Evolutionary conservation across 2,329 filamentous ascomycete genomes (phyloP).

Genomic region (Hansfordia pulvinata): DNA sequence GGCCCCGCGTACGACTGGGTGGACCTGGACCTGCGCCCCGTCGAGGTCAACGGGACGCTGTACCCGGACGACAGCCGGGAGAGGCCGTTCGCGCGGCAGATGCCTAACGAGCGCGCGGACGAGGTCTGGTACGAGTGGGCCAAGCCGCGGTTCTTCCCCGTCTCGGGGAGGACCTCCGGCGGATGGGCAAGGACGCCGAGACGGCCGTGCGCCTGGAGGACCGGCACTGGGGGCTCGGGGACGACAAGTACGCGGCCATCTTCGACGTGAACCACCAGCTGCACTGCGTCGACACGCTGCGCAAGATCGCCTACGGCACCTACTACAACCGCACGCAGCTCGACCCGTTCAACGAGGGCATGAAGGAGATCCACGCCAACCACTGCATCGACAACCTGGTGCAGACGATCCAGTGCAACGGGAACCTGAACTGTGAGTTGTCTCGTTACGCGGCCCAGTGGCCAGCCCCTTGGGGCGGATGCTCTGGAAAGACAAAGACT

Average conservation of each 20-base stretch:
- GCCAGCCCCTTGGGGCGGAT: no score
- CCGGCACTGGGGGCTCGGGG: slow-evolving; percentile 15
- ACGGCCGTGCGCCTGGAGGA: slow-evolving; percentile 13
- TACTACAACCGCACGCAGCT: slow-evolving; percentile 11
- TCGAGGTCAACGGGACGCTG: slow-evolving; percentile 11
- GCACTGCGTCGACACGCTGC: slow-evolving; percentile 19
- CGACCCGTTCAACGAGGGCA: slow-evolving; percentile 5
- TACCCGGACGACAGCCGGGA: slow-evolving; percentile 11
- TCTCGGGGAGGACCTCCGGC: slow-evolving; percentile 13
- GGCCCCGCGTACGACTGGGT: slow-evolving; percentile 10
- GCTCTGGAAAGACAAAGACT: no score
- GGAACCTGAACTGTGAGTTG: slow-evolving; percentile 18
- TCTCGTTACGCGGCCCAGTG: no score
- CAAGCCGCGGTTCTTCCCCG: slow-evolving; percentile 11
- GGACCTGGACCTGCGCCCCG: slow-evolving; percentile 8
- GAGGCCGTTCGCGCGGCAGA: slow-evolving; percentile 11
- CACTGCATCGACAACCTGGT: slow-evolving; percentile 21
- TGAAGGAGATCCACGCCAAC: slow-evolving; percentile 15
- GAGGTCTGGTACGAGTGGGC: slow-evolving; percentile 17
- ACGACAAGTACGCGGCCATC: slow-evolving; percentile 17
- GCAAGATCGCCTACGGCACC: slow-evolving; percentile 11
- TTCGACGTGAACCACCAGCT: slow-evolving; percentile 18
- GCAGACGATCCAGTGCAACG: slow-evolving; percentile 18
- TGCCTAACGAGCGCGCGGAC: slow-evolving; percentile 15
- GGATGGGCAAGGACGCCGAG: slow-evolving; percentile 17